A percentile compares a stretch with the other conserved stretches of the same genome.
Evolutionary conservation across 2,329 filamentous ascomycete genomes (phyloP).

Genomic region (Monilinia fructigena): DNA sequence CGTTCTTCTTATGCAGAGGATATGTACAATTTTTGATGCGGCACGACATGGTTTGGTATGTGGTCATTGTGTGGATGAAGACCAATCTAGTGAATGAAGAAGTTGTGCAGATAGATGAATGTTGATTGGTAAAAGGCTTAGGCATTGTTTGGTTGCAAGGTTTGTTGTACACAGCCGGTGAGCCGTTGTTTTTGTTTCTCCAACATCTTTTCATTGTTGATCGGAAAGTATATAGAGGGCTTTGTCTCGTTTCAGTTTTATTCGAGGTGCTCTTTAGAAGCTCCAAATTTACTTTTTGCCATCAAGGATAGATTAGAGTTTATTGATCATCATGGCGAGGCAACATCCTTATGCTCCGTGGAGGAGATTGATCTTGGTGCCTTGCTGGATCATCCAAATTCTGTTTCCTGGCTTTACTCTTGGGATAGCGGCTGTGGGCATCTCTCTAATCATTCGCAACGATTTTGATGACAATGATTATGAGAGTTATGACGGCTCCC

Average conservation of each 20-base stretch:
- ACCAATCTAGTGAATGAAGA: not conserved
- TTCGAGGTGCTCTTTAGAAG: not conserved
- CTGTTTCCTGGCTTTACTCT: conserved; percentile 2
- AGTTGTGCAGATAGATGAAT: not conserved
- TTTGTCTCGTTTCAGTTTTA: not conserved
- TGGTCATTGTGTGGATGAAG: not conserved
- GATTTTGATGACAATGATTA: not conserved
- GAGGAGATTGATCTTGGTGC: conserved; percentile 16
- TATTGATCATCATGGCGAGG: conserved; percentile 10
- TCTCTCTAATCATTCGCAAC: not conserved
- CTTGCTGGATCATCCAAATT: conserved; percentile 21
- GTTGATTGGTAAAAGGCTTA: not conserved
- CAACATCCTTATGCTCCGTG: conserved; percentile 22
- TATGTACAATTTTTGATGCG: not conserved
- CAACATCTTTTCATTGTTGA: not conserved
- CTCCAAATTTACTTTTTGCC: not conserved
- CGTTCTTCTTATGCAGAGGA: not conserved
- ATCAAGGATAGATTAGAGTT: not conserved
- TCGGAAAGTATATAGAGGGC: not conserved
- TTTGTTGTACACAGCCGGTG: conserved; percentile 6
- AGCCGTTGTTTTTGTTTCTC: not conserved
- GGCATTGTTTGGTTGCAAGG: not conserved
- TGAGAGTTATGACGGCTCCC: not conserved
- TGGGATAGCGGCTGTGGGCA: not conserved
- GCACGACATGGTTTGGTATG: conserved; percentile 4